A percentile compares a stretch with the other conserved stretches of the same genome.
These are phyloP conservation scores for Arachnopeziza araneosa DNA, from an alignment of 2,329 filamentous ascomycete species.

Conservation along the genomic window DNA sequence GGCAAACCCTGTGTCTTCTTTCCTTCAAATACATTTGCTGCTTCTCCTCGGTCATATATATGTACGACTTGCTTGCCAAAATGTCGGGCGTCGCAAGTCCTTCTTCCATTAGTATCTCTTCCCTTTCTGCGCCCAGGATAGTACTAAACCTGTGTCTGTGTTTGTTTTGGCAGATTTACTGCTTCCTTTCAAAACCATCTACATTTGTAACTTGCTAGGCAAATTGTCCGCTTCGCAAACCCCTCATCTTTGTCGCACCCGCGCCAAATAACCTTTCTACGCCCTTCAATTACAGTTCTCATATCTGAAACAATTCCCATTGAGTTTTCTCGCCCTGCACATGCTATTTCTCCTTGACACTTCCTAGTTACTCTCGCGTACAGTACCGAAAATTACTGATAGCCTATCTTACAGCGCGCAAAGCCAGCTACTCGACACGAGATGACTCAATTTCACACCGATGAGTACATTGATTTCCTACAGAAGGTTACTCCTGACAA, in stretches of 20 bases:
- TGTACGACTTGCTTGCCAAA: too few species aligned
- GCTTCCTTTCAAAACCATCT: not conserved
- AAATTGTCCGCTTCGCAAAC: not conserved
- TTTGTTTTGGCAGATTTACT: not conserved
- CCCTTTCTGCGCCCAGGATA: too few species aligned
- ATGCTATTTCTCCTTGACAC: not conserved
- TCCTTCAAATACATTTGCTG: not conserved
- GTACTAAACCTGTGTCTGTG: too few species aligned
- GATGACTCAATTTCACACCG: constrained; percentile 89
- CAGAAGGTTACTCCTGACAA: constrained; percentile 96
- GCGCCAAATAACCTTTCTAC: not conserved
- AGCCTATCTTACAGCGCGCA: constrained; percentile 52
- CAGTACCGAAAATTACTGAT: not conserved
- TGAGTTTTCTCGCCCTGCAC: not conserved
- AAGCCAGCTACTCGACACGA: constrained; percentile 86
- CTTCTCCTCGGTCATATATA: too few species aligned
- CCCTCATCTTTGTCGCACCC: not conserved
- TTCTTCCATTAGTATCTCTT: too few species aligned
- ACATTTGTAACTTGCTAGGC: not conserved
- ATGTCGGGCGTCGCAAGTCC: too few species aligned
- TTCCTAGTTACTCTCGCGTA: not conserved
- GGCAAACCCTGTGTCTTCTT: not conserved
- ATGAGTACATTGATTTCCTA: constrained; percentile 93
- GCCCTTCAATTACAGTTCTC: not conserved
- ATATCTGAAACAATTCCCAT: not conserved